Conservation (phyloP, 1,139 yeast species). For the Saccharomyces hybrid region DNA sequence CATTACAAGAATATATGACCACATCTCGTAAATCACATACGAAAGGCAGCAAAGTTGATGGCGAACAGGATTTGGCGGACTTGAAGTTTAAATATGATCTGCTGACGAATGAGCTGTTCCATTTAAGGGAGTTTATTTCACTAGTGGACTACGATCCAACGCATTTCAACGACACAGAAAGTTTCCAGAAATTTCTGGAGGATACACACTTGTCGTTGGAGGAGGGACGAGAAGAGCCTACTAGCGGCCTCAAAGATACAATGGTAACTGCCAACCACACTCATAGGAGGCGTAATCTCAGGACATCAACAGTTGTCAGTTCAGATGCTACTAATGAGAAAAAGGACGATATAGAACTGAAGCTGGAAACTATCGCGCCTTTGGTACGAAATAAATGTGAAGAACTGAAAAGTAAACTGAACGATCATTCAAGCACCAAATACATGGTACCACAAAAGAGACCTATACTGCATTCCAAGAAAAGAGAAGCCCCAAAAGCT, state of each 20-base stretch:
- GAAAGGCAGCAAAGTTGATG: slow-evolving; percentile 4
- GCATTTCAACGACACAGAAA: slow-evolving; percentile 22
- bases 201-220: slow-evolving; percentile 19
- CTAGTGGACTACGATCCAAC: slow-evolving; percentile 34
- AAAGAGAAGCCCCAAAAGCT: neutral
- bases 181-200: slow-evolving; percentile 25
- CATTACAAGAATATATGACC: slow-evolving; percentile 6
- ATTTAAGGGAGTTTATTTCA: slow-evolving; percentile 38
- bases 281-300: slow-evolving; percentile 5
- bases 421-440: neutral
- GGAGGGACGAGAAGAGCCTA: neutral
- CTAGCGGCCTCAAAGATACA: neutral
- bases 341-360: neutral
- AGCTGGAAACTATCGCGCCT: slow-evolving; percentile 5
- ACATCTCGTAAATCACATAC: neutral
- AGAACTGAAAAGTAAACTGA: slow-evolving; percentile 7
- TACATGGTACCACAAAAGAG: neutral
- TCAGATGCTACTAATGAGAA: neutral
- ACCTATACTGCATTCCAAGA: neutral
- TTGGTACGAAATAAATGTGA: slow-evolving; percentile 17
- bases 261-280: slow-evolving; percentile 4
- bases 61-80: slow-evolving; percentile 13
- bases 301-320: slow-evolving; percentile 7
- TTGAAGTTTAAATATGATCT: slow-evolving; percentile 31
- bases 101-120: slow-evolving; percentile 39